These are phyloP conservation scores for Boletellus ananiceps DNA, from an alignment of 768 basidiomycete species.

Conservation along the genomic window DNA sequence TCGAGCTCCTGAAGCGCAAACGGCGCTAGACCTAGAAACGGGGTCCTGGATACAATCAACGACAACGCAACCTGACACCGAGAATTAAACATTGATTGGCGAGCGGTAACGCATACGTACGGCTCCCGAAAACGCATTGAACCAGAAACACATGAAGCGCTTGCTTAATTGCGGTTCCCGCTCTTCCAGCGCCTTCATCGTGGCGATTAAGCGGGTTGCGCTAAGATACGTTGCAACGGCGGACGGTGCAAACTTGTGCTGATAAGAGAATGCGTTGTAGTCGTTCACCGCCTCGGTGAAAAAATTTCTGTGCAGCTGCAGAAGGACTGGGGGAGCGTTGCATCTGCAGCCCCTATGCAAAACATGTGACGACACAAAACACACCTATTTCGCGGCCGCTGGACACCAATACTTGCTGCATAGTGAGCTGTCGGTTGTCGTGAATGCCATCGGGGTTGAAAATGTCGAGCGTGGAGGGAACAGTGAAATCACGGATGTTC, in stretches of 20 bases:
- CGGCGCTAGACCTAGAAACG: constrained; percentile 51
- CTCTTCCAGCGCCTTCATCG: constrained; percentile 51
- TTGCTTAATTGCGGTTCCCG: constrained; percentile 57
- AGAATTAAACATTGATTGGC: neutral
- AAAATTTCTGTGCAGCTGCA: constrained; percentile 64
- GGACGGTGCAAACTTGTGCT: constrained; percentile 62
- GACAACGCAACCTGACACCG: constrained; percentile 54
- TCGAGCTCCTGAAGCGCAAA: constrained; percentile 61
- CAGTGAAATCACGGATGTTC: constrained; percentile 49
- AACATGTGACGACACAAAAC: constrained; percentile 17
- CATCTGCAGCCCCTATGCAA: neutral
- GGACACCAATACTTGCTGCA: constrained; percentile 59
- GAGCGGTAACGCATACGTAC: constrained; percentile 37
- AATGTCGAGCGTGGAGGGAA: constrained; percentile 48
- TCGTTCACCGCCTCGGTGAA: constrained; percentile 62
- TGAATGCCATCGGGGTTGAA: constrained; percentile 34
- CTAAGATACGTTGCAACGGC: constrained; percentile 65
- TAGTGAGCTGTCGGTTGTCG: constrained; percentile 49
- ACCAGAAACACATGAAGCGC: constrained; percentile 71
- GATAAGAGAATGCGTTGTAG: constrained; percentile 49
- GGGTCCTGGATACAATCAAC: constrained; percentile 59
- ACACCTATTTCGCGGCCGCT: constrained; percentile 62
- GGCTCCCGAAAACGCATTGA: constrained; percentile 67
- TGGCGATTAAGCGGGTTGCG: constrained; percentile 53
- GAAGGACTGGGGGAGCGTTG: constrained; percentile 41